These are phyloP conservation scores for Sherardia arvensis DNA, from an alignment of 257 asterid genomes.

Conservation along the genomic window DNA sequence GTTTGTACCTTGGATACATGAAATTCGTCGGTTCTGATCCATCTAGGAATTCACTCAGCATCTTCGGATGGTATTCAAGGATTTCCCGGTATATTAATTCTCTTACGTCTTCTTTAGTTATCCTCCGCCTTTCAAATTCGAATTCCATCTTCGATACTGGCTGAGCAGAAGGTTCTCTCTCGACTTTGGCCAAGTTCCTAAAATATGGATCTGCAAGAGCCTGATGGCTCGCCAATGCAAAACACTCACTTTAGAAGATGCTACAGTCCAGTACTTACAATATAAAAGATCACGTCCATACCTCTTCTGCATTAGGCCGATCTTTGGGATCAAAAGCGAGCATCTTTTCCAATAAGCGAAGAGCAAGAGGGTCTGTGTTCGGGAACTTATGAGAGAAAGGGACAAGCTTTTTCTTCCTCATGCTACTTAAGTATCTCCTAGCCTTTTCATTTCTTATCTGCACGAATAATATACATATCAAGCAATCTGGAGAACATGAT, in stretches of 20 bases:
- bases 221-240: conserved; percentile 36
- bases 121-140: conserved; percentile 92
- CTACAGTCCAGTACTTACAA: not conserved
- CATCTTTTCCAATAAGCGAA: conserved; percentile 78
- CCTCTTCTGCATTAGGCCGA: conserved; percentile 94
- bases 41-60: conserved; percentile 81
- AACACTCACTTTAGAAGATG: conserved; percentile 15
- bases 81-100: conserved; percentile 87
- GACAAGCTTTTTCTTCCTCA: conserved; percentile 75
- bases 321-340: conserved; percentile 97
- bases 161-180: conserved; percentile 95
- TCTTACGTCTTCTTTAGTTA: conserved; percentile 85
- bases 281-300: conserved; percentile 5
- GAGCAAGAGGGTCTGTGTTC: conserved; percentile 81
- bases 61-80: conserved; percentile 93
- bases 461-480: conserved; percentile 12
- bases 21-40: conserved; percentile 89
- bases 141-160: conserved; percentile 96
- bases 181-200: conserved; percentile 90
- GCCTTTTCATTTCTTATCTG: conserved; percentile 99
- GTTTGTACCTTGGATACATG: conserved; percentile 88
- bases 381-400: conserved; percentile 86
- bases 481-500: conserved; percentile 11
- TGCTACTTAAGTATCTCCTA: conserved; percentile 91
- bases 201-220: conserved; percentile 99